phyloP scores from a whole-genome alignment of 73 alveolate genomes.

The Tetrahymena elliotti region DNA sequence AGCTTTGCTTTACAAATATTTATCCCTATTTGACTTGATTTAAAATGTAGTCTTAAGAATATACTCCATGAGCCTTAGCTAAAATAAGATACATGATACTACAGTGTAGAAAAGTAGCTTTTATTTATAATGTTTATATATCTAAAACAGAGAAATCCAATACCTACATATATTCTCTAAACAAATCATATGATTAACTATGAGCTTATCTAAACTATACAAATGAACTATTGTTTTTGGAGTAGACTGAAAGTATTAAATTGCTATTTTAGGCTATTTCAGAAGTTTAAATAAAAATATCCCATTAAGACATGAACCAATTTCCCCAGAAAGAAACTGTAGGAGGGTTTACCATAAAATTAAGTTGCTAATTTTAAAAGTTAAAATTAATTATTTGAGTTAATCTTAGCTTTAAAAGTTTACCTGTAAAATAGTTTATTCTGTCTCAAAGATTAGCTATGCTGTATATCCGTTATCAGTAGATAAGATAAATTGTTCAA shows the following conservation, averaged over 20 bases:
- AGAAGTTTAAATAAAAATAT: background rate
- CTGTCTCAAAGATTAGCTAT: conserved; percentile 37
- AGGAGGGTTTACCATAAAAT: conserved; percentile 16
- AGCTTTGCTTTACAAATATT: background rate
- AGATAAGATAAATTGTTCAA: conserved; percentile 51
- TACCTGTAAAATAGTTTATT: background rate
- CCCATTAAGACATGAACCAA: conserved; percentile 30
- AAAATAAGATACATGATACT: conserved; percentile 25
- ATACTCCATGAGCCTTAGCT: conserved; percentile 6
- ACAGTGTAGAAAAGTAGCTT: conserved; percentile 1
- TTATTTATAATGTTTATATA: background rate
- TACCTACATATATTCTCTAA: conserved; percentile 1
- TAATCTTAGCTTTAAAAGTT: background rate
- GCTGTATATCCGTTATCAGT: conserved; percentile 59
- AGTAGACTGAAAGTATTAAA: background rate
- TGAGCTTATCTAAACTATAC: background rate
- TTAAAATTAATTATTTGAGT: too few relatives aligned
- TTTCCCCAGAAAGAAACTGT: conserved; percentile 20
- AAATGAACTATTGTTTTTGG: background rate
- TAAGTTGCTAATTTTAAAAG: background rate
- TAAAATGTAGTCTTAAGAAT: background rate
- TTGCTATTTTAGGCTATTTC: background rate
- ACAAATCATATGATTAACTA: background rate
- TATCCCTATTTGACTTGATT: background rate
- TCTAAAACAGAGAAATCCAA: conserved; percentile 14